phyloP scores from a whole-genome alignment of 2,329 filamentous ascomycete species.

The Raffaelea arxii region DNA sequence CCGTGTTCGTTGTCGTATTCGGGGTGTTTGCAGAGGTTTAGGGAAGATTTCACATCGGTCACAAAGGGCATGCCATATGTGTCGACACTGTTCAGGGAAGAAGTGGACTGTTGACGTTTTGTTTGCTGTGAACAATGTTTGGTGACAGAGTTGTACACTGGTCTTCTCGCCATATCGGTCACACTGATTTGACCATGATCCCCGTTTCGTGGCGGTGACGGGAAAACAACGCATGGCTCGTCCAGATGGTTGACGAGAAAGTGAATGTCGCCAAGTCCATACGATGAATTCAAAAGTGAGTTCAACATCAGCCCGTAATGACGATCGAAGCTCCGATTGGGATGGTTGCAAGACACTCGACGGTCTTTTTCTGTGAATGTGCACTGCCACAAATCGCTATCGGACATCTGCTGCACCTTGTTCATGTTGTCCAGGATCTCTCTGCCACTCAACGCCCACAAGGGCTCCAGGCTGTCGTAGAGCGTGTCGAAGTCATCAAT shows the following conservation, averaged over 20 bases:
- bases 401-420: neutral
- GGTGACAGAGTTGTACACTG: no score
- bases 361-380: neutral
- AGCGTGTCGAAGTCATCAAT: conserved; percentile 11
- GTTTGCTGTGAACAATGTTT: no score
- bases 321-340: conserved; percentile 16
- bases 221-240: conserved; percentile 32
- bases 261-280: conserved; percentile 22
- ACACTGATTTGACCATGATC: no score
- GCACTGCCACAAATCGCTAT: conserved; percentile 5
- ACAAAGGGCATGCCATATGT: conserved; percentile 27
- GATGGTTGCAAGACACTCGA: neutral
- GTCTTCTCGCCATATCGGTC: no score
- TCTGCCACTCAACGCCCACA: conserved; percentile 1
- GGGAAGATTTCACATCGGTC: conserved; percentile 15
- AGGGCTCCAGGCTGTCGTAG: neutral
- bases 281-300: conserved; percentile 10
- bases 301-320: conserved; percentile 8
- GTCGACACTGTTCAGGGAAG: no score
- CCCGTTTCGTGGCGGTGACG: conserved; percentile 12
- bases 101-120: no score
- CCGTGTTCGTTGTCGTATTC: conserved; percentile 34
- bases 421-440: conserved; percentile 2
- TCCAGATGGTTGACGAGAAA: conserved; percentile 40
- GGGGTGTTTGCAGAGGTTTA: conserved; percentile 34